Base-by-base conservation (phyloP, 2,329 filamentous ascomycete species). In the Hypoxylon sp. region DNA sequence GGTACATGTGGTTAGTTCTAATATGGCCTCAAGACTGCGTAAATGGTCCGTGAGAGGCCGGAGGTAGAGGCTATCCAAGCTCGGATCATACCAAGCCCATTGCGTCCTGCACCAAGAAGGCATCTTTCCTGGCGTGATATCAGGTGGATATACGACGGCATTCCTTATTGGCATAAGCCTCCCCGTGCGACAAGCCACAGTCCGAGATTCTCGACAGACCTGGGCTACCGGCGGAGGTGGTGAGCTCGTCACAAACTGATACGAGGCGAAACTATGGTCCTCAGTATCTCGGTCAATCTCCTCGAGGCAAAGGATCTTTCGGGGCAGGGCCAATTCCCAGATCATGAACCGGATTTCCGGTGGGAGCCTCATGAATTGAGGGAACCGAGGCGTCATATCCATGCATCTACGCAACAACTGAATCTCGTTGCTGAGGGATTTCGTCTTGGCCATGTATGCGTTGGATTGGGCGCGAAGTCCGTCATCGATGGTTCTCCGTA, bases 311-410 rank as follows among this genome's bases (percentile, higher is more conserved):
- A 68, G 20, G 3, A 58, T 33, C 17, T 48, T 58, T 11, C 31
- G 30, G n/a, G 53, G 62, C 1, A 56, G 57, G 14, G 66, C 66
- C n/a, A 50, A 44, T 10, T 63, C 62, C 66, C 62, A 69, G 35
- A 74, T 70, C 20, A 72, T 56, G 7, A 53, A 25, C 17, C 73
- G 63, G n/a, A 74, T 54, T 59, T 74, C 70, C 2, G 53, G 35
- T 31, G 71, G 68, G 1, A 74, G 54, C 6, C 10, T 33, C 33
- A 11, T 60, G 59, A 74, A 73, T 22, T 31, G 37, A 25, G 11
- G 30, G 14, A 71, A 74, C n/a, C 22, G 53, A 40, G 53, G 42
- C 4, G 2, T 27, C 27, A 20, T 11, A 10, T 51, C 25, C 5
- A 44, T 44, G 14, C 25, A 35, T 25, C 42, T 20, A 6, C 40